Base-by-base conservation (phyloP, 192 early-diverging fungal species). In the Powellomyces hirtus region DNA sequence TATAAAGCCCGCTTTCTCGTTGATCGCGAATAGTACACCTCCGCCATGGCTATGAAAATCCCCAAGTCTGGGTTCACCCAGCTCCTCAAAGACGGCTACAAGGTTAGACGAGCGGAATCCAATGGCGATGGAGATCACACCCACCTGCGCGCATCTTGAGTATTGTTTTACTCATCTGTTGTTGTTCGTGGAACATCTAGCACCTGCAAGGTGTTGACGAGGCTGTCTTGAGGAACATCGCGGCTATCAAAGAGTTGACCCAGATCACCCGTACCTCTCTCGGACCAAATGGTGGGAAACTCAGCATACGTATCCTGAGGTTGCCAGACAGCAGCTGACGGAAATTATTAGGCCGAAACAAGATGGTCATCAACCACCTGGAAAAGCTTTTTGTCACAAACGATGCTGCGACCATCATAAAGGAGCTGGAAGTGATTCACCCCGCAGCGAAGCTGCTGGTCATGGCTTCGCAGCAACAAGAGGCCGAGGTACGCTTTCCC, bases 281-380 rank as follows among this genome's bases (percentile, higher is more conserved):
- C 59, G 96, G 96, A 24, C 96, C 96, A 38, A 96, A 98, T 64
- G 96, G 93, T 94, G 79, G 11, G 18, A 7, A 4, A 8, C 3
- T 74, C 10, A 8, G 40, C 40, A 42, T 18, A 8, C 40, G 40
- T 49, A 18, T 6, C 5, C 46, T 3, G 26, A 16, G 26, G n/a
- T 18, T 24, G 46, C 46, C 3, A 18, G 46, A 18, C 16, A 3
- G 2, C 46, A 49, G 26, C 4, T 16, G 26, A 16, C 46, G 46
- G 26, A 14, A 56, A 56, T 29, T 27, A 5, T 56, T 59, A 92
- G 91, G 92, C 35, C 91, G 95, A 68, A 98, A 98, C 83, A 98
- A 98, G 79, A 97, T 98, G 90, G 92, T 98, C 37, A 94, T 98
- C 77, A 98, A 98, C 77, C 96, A 98, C 76, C 81, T 96, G 64